Conservation (phyloP, 352 stramenopile genomes). For the Phytophthora europaea region DNA sequence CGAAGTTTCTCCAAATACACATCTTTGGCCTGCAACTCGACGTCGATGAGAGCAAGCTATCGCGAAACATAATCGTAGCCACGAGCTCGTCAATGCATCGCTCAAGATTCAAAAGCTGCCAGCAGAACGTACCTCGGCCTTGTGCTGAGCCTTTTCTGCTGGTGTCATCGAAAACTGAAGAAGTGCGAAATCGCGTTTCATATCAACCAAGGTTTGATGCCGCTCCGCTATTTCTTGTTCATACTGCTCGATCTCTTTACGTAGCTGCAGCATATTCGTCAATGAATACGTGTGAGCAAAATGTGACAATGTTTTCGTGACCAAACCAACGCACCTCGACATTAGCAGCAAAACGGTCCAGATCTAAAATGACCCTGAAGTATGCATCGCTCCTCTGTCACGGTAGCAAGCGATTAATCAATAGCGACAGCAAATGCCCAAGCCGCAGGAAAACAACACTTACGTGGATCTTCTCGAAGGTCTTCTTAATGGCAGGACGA, state of each 20-base stretch:
- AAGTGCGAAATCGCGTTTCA: constrained; percentile 60
- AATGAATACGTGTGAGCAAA: not conserved
- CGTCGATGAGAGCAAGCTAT: constrained; percentile 71
- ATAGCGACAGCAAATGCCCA: not conserved
- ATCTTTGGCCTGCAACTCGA: constrained; percentile 77
- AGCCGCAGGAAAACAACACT: not conserved
- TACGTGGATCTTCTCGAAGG: constrained; percentile 78
- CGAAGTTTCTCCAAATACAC: constrained; percentile 74
- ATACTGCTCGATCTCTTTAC: constrained; percentile 68
- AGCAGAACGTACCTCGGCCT: constrained; percentile 59
- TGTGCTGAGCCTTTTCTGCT: constrained; percentile 53
- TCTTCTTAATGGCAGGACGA: constrained; percentile 62
- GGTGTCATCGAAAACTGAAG: constrained; percentile 58
- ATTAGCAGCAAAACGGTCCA: constrained; percentile 74
- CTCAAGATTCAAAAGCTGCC: not conserved
- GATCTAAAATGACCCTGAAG: constrained; percentile 63
- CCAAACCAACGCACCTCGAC: constrained; percentile 42
- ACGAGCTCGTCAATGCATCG: not conserved
- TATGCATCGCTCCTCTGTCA: constrained; percentile 66
- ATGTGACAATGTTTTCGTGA: not conserved
- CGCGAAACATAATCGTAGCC: constrained; percentile 4
- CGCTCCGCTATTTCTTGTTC: constrained; percentile 66
- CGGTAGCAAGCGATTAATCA: constrained; percentile 3
- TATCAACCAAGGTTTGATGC: constrained; percentile 34
- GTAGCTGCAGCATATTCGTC: constrained; percentile 39